Conservation (phyloP, 257 asterid species). For the Solanum chiquidenum region DNA sequence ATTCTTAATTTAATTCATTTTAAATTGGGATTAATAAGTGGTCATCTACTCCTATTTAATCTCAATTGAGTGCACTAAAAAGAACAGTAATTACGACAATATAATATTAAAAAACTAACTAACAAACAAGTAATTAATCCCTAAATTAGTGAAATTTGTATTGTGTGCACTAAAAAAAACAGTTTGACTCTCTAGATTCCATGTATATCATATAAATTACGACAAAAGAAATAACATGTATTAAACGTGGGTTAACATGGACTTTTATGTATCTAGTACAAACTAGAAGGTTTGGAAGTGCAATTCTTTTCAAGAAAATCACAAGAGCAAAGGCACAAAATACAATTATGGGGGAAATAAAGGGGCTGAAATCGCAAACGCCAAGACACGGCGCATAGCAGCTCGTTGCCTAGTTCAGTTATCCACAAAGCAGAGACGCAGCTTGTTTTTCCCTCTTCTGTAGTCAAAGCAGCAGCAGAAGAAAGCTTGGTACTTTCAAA, state of each 20-base stretch:
- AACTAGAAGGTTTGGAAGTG: not conserved
- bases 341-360: not conserved
- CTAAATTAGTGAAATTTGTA: no score
- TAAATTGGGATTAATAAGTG: no score
- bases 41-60: no score
- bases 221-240: no score
- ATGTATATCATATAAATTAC: no score
- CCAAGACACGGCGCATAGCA: not conserved
- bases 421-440: constrained; percentile 6
- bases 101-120: no score
- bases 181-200: no score
- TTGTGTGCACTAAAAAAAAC: no score
- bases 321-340: not conserved
- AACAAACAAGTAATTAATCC: no score
- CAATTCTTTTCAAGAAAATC: not conserved
- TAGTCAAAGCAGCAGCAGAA: not conserved
- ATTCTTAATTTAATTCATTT: no score
- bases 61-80: no score
- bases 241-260: not conserved
- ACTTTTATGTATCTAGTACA: not conserved
- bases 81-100: no score
- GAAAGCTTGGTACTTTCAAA: not conserved
- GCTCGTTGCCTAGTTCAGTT: not conserved
- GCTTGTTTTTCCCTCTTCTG: not conserved
- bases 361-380: not conserved